A percentile compares a stretch with the other conserved stretches of the same genome.
phyloP scores from a whole-genome alignment of 108 stramenopile species.

The Seminavis robusta region DNA sequence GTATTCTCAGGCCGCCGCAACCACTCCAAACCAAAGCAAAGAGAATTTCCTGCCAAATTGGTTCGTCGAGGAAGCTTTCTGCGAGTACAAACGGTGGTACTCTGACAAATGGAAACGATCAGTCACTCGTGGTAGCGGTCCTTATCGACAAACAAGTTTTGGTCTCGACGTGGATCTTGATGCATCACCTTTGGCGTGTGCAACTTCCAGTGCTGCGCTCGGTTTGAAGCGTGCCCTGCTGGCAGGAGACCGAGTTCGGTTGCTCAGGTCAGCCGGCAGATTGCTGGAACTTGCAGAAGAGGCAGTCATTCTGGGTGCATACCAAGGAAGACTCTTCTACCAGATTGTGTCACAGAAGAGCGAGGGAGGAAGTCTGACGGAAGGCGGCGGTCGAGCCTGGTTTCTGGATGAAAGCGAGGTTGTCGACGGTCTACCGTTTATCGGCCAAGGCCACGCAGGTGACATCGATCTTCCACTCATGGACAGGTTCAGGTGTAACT shows the following conservation, averaged over 20 bases:
- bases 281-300: conserved; percentile 88
- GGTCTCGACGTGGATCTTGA: conserved; percentile 81
- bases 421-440: conserved; percentile 72
- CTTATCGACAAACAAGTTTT: conserved; percentile 41
- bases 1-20: conserved; percentile 11
- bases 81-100: conserved; percentile 67
- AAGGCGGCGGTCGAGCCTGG: conserved; percentile 83
- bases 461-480: conserved; percentile 53
- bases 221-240: conserved; percentile 69
- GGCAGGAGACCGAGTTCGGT: conserved; percentile 80
- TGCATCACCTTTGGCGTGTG: conserved; percentile 67
- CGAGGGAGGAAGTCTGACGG: conserved; percentile 80
- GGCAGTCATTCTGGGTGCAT: conserved; percentile 84
- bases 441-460: conserved; percentile 43
- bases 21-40: not conserved
- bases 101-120: conserved; percentile 34
- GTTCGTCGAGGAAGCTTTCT: conserved; percentile 68
- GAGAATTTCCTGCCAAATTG: conserved; percentile 42
- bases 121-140: conserved; percentile 66
- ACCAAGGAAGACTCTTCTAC: conserved; percentile 81
- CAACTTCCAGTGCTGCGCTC: conserved; percentile 73
- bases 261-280: conserved; percentile 79
- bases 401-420: conserved; percentile 85
- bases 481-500: conserved; percentile 52
- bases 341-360: conserved; percentile 82